These are phyloP conservation scores for Elsinoe fawcettii DNA, from an alignment of 2,329 filamentous ascomycete species.

Conservation along the genomic window DNA sequence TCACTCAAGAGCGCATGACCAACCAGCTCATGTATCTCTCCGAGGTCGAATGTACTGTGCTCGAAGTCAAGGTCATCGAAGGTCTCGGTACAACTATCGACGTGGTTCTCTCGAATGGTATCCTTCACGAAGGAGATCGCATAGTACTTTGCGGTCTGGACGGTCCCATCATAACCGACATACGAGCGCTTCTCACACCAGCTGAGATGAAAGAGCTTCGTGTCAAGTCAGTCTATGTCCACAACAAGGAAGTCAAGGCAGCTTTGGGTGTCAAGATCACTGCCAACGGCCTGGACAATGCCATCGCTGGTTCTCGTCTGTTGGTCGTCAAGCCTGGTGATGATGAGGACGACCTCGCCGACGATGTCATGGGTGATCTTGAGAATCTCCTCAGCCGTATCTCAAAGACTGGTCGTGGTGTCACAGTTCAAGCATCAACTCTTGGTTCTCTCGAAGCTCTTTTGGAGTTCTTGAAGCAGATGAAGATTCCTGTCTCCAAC, in stretches of 20 bases:
- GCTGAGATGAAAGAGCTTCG: conserved; percentile 89
- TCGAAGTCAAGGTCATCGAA: conserved; percentile 98
- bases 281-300: conserved; percentile 87
- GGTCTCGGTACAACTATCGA: conserved; percentile 98
- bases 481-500: conserved; percentile 95
- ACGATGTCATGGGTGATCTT: conserved; percentile 93
- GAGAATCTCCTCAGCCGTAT: conserved; percentile 86
- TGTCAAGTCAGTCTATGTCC: conserved; percentile 91
- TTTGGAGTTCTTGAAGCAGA: conserved; percentile 88
- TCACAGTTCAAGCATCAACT: conserved; percentile 94
- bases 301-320: conserved; percentile 90
- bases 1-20: conserved; percentile 97
- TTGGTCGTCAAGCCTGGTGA: conserved; percentile 92
- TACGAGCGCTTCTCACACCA: conserved; percentile 86
- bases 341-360: conserved; percentile 83
- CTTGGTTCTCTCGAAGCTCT: conserved; percentile 93
- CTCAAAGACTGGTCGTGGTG: conserved; percentile 84
- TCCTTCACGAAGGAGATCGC: conserved; percentile 85
- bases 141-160: conserved; percentile 96
- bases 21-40: conserved; percentile 96
- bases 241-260: conserved; percentile 99
- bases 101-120: conserved; percentile 91
- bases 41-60: conserved; percentile 93
- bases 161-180: conserved; percentile 88
- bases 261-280: conserved; percentile 98